Conservation (phyloP, 257 asterid species). For the Coffea canephora region DNA sequence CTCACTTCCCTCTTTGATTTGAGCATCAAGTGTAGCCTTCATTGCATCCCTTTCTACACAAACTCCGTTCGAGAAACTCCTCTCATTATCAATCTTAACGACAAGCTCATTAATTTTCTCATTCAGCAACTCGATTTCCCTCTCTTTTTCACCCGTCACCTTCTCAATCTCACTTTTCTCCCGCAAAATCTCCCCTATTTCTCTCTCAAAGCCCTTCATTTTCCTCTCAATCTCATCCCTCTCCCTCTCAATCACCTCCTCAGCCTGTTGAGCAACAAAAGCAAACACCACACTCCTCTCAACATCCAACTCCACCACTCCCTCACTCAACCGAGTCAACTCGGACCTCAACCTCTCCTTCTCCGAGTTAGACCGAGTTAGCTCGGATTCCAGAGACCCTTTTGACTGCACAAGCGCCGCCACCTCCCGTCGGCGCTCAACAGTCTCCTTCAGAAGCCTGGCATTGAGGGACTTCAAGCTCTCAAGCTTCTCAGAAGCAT, state of each 20-base stretch:
- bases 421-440: slow-evolving; percentile 68
- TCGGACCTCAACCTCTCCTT: slow-evolving; percentile 40
- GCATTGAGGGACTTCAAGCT: slow-evolving; percentile 60
- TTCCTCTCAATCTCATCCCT: slow-evolving; percentile 21
- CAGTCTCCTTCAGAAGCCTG: slow-evolving; percentile 58
- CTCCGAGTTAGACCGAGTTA: slow-evolving; percentile 49
- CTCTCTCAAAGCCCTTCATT: slow-evolving; percentile 43
- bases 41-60: slow-evolving; percentile 49
- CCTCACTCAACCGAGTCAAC: slow-evolving; percentile 44
- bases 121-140: slow-evolving; percentile 38
- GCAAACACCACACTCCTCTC: slow-evolving; percentile 53
- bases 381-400: slow-evolving; percentile 44
- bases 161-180: slow-evolving; percentile 39
- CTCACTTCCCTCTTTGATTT: slow-evolving; percentile 33
- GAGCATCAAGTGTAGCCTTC: slow-evolving; percentile 30
- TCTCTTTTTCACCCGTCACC: slow-evolving; percentile 31
- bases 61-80: slow-evolving; percentile 31
- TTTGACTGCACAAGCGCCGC: slow-evolving; percentile 47
- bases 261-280: slow-evolving; percentile 47
- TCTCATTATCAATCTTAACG: slow-evolving; percentile 36
- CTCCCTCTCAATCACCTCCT: slow-evolving; percentile 33
- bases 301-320: slow-evolving; percentile 43
- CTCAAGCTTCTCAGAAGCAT: slow-evolving; percentile 22
- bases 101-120: slow-evolving; percentile 33
- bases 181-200: slow-evolving; percentile 31